These are phyloP conservation scores for Basipetospora chlamydospora DNA, from an alignment of 2,329 filamentous ascomycete genomes.

Conservation along the genomic window DNA sequence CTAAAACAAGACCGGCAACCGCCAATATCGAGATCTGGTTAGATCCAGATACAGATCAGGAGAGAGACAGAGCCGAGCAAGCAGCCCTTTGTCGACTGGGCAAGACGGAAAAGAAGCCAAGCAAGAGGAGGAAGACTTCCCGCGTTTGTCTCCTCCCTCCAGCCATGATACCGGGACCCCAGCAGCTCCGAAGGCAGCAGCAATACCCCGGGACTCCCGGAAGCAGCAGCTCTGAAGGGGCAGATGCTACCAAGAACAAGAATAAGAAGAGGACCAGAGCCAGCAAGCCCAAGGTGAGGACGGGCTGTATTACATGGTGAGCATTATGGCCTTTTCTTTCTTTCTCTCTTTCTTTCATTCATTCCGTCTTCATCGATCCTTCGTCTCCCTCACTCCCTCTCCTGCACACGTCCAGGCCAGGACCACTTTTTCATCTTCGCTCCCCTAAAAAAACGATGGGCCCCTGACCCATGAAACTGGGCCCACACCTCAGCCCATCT, in stretches of 20 bases:
- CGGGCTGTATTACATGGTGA: slow-evolving; percentile 25
- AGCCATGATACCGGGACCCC: slow-evolving; percentile 7
- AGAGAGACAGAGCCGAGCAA: too few relatives aligned
- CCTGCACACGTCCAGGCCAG: background rate
- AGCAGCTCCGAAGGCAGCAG: slow-evolving; percentile 1
- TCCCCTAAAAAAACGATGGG: background rate
- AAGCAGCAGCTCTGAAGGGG: background rate
- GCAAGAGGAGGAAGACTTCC: too few relatives aligned
- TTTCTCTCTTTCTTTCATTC: background rate
- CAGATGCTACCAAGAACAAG: background rate
- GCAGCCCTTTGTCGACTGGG: too few relatives aligned
- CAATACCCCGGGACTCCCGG: background rate
- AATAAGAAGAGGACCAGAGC: slow-evolving; percentile 15
- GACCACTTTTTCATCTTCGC: background rate
- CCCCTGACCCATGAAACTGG: background rate
- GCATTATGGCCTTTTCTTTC: slow-evolving; percentile 7
- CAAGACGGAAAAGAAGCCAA: too few relatives aligned
- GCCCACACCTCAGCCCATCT: too few relatives aligned
- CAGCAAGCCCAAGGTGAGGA: slow-evolving; percentile 23
- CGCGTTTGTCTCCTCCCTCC: background rate
- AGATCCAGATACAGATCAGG: too few relatives aligned
- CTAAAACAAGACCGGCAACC: background rate
- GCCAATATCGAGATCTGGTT: too few relatives aligned
- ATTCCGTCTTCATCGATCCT: background rate
- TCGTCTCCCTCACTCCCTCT: background rate